Evolutionary conservation across 2,329 filamentous ascomycete genomes (phyloP), one percentile per base, ranked within the genome.

Genomic region (Trichothecium roseum): DNA sequence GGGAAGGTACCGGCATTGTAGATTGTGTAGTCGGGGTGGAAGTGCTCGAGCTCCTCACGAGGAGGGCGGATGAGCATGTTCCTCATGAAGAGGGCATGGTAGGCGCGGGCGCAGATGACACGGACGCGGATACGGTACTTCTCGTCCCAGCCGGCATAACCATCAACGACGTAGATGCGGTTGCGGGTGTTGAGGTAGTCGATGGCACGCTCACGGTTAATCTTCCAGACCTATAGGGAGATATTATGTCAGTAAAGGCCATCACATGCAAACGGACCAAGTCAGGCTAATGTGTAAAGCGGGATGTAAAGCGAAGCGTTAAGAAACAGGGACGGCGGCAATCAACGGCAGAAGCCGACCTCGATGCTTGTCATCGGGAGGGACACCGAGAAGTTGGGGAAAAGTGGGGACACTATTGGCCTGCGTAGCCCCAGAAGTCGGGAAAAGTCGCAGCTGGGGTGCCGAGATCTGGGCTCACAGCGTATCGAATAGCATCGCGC

Each of bases 31-130:
- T 98, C 89, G 52, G 91, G 91, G 64, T 94, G 85, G 78, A 98
- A 98, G 67, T 86, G 78, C 69, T 94, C 83, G 37, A 98, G 81
- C 72, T 98, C 88, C 66, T 93, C 84, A 44, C 76, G 77, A 36
- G 80, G 72, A 44, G 91, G 91, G 51, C 91, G 84, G 71, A 98
- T 98, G 57, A 98, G 83, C 91, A 98, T 98, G 75, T 98, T 98
- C 59, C 88, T 85, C 91, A 98, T 98, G 79, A 98, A 98, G 46
- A 98, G 78, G 43, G 91, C 91, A 75, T 98, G 91, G 75, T 98
- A 98, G 64, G 91, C 91, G 59, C 91, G 88, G 48, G 91, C 91
- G 69, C 91, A 98, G 57, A 98, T 88, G 46, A 98, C 89, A 56
- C 91, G 88, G 53, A 98, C 91, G 54, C 81, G 84, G 68, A 98